phyloP scores from a whole-genome alignment of 2,329 filamentous ascomycete species.

The Incumbomyces delicatus region DNA sequence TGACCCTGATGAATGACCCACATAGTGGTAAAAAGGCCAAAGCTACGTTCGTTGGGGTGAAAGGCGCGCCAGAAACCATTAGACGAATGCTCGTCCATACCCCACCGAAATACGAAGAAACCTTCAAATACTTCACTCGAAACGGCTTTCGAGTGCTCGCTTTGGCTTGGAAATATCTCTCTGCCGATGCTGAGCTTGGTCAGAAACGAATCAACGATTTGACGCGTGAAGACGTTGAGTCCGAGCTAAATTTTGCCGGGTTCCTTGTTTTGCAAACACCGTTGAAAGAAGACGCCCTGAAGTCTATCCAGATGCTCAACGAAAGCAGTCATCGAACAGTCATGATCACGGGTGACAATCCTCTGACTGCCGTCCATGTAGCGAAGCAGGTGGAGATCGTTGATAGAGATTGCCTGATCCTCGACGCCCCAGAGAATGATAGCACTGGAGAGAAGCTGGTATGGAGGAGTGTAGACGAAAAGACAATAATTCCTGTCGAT shows the following conservation, averaged over 20 bases:
- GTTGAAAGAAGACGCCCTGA: constrained; percentile 89
- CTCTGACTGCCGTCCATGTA: constrained; percentile 90
- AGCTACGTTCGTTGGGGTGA: constrained; percentile 88
- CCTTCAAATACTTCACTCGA: constrained; percentile 94
- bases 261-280: constrained; percentile 94
- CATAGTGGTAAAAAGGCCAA: constrained; percentile 65
- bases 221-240: constrained; percentile 85
- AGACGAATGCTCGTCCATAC: constrained; percentile 78
- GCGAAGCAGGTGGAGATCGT: constrained; percentile 95
- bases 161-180: constrained; percentile 86
- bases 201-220: constrained; percentile 82
- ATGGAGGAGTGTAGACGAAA: constrained; percentile 93
- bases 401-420: constrained; percentile 84
- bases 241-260: constrained; percentile 75
- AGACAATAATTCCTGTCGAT: constrained; percentile 74
- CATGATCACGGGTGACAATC: constrained; percentile 99
- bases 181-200: constrained; percentile 69
- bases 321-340: constrained; percentile 97
- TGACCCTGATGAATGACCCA: constrained; percentile 61
- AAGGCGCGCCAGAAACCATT: constrained; percentile 95
- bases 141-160: constrained; percentile 91
- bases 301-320: constrained; percentile 91
- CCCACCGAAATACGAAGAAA: constrained; percentile 88
- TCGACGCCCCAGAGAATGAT: constrained; percentile 90
- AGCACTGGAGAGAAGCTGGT: constrained; percentile 69